phyloP scores from a whole-genome alignment of 352 stramenopile species.

The Elongisporangium undulatum region DNA sequence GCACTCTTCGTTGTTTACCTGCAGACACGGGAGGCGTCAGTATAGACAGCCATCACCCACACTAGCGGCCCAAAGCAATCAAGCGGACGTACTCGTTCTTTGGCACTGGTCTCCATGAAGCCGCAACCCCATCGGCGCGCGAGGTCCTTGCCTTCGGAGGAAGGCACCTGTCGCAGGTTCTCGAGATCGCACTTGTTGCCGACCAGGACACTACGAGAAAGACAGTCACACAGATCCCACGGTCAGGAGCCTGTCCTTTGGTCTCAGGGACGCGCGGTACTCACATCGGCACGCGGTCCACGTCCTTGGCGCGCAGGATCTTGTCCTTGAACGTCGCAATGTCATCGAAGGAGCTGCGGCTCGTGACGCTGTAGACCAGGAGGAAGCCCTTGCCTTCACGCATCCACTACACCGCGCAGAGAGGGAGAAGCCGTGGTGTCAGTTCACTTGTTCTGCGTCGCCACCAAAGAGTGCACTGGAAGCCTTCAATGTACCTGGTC shows the following conservation, averaged over 20 bases:
- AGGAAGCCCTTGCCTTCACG: slow-evolving; percentile 89
- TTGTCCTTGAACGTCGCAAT: slow-evolving; percentile 89
- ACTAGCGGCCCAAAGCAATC: neutral
- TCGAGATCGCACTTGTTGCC: slow-evolving; percentile 89
- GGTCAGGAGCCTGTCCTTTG: neutral
- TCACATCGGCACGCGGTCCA: slow-evolving; percentile 80
- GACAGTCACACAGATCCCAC: neutral
- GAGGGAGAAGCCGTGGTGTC: neutral
- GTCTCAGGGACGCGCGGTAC: slow-evolving; percentile 3
- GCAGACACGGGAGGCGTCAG: neutral
- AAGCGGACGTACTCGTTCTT: slow-evolving; percentile 64
- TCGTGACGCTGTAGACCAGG: slow-evolving; percentile 88
- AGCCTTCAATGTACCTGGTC: slow-evolving; percentile 51
- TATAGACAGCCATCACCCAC: neutral
- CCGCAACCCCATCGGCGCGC: slow-evolving; percentile 73
- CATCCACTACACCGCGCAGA: slow-evolving; percentile 74
- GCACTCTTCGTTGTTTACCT: slow-evolving; percentile 89
- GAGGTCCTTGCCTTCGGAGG: slow-evolving; percentile 58
- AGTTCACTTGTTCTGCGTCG: neutral
- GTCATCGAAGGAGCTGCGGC: slow-evolving; percentile 88
- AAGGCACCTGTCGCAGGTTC: slow-evolving; percentile 61
- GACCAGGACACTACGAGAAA: slow-evolving; percentile 59
- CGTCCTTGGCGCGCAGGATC: slow-evolving; percentile 87
- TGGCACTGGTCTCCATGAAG: slow-evolving; percentile 88
- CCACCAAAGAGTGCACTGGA: neutral